These are phyloP conservation scores for Fusarium sp. DNA, from an alignment of 2,329 filamentous ascomycete genomes.

Conservation along the genomic window DNA sequence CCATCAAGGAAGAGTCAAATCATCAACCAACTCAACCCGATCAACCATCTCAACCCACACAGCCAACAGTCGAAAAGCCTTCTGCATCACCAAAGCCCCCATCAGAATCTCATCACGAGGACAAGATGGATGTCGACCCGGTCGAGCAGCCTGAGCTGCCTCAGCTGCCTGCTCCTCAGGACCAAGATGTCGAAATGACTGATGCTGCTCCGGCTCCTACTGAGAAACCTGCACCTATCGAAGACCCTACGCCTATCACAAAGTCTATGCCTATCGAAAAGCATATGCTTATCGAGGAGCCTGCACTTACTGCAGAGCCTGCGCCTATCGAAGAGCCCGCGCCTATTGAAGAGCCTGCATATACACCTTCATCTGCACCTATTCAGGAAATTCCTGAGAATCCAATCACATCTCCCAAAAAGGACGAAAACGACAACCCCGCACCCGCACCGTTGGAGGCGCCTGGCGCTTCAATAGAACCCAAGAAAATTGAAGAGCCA, in stretches of 20 bases:
- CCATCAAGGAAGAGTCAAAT: constrained; percentile 33
- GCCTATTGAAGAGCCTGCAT: background rate
- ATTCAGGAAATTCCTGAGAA: constrained; percentile 11
- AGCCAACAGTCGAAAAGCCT: constrained; percentile 6
- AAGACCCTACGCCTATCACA: background rate
- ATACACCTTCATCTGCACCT: background rate
- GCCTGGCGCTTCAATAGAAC: constrained; percentile 9
- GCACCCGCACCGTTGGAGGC: constrained; percentile 16
- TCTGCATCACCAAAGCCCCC: constrained; percentile 21
- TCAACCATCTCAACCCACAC: background rate
- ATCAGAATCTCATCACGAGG: constrained; percentile 17
- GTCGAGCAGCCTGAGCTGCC: constrained; percentile 22
- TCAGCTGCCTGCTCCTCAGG: constrained; percentile 13
- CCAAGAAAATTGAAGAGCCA: constrained; percentile 19
- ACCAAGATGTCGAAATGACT: constrained; percentile 42
- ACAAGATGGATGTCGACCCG: constrained; percentile 43
- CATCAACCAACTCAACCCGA: constrained; percentile 14
- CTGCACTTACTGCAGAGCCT: background rate
- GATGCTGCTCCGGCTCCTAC: constrained; percentile 21
- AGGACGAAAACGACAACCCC: constrained; percentile 5
- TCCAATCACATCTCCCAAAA: constrained; percentile 9
- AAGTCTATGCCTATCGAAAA: no score
- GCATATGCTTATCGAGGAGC: background rate
- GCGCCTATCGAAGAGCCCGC: background rate
- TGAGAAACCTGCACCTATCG: constrained; percentile 1